These are phyloP conservation scores for Eucalyptus viminalis DNA, from an alignment of 345 rosid genomes.

Conservation along the genomic window DNA sequence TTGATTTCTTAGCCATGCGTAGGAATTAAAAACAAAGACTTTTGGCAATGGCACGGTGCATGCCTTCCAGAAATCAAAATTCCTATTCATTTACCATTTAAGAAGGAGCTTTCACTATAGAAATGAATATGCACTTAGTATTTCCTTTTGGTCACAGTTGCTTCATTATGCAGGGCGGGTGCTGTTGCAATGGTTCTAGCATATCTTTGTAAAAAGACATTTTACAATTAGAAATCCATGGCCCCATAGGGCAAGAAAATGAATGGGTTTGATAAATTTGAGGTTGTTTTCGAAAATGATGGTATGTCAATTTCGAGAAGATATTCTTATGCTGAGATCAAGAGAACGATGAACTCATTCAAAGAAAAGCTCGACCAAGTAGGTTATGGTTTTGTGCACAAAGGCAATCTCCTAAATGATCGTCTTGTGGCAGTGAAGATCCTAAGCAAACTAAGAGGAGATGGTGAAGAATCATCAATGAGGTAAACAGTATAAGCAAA, in stretches of 20 bases:
- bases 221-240: not conserved
- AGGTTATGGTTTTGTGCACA: constrained; percentile 8
- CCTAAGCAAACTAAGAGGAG: constrained; percentile 10
- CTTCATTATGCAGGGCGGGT: not conserved
- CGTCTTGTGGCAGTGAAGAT: constrained; percentile 23
- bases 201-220: not conserved
- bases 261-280: not conserved
- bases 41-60: not conserved
- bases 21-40: not conserved
- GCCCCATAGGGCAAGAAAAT: not conserved
- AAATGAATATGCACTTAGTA: not conserved
- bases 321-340: constrained; percentile 5
- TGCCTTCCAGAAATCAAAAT: not conserved
- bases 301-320: not conserved
- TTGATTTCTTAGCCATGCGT: not conserved
- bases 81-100: not conserved
- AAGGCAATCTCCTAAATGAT: constrained; percentile 15
- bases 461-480: constrained; percentile 35
- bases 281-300: not conserved
- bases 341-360: constrained; percentile 14
- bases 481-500: constrained; percentile 29
- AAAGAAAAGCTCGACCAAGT: constrained; percentile 11
- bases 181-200: not conserved
- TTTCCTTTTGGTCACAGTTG: not conserved
- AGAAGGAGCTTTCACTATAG: not conserved